A percentile compares a stretch with the other conserved stretches of the same genome.
Evolutionary conservation across 306 rosid genomes (phyloP).

Genomic region (Citrullus colocynthis): DNA sequence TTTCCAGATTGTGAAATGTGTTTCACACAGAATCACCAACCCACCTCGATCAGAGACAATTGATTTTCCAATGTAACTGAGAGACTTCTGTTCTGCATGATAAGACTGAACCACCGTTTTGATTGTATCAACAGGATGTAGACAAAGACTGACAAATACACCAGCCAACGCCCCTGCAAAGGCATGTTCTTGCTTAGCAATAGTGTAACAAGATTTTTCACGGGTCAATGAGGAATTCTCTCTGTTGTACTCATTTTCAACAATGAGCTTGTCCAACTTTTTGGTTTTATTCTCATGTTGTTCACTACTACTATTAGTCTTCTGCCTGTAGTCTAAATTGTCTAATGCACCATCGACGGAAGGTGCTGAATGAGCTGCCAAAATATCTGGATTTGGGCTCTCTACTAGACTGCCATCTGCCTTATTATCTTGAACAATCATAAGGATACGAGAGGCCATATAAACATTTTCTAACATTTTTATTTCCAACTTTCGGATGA

Average conservation of each 20-base stretch:
- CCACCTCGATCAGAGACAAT: conserved; percentile 87
- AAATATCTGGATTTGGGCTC: conserved; percentile 20
- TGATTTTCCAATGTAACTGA: conserved; percentile 64
- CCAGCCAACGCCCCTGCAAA: conserved; percentile 96
- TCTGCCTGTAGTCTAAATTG: conserved; percentile 17
- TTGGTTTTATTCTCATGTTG: conserved; percentile 24
- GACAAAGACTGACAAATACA: conserved; percentile 76
- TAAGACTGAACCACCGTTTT: conserved; percentile 85
- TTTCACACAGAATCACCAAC: conserved; percentile 11
- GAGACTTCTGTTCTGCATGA: conserved; percentile 53
- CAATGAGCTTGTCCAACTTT: conserved; percentile 14
- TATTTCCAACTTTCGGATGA: conserved; percentile 14
- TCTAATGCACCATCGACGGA: conserved; percentile 19
- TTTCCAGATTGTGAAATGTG: conserved; percentile 6
- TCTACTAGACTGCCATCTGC: conserved; percentile 21
- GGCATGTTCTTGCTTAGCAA: conserved; percentile 74
- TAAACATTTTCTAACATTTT: conserved; percentile 19
- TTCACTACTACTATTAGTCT: conserved; percentile 27
- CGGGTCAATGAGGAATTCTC: conserved; percentile 19
- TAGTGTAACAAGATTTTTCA: conserved; percentile 27
- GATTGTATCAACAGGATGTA: conserved; percentile 89
- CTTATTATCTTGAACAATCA: conserved; percentile 15
- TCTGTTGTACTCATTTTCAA: conserved; percentile 19
- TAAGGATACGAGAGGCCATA: conserved; percentile 39
- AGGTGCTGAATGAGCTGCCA: conserved; percentile 26